Evolutionary conservation across 768 basidiomycete genomes (phyloP).

Genomic region (Pulveroboletus sp.): DNA sequence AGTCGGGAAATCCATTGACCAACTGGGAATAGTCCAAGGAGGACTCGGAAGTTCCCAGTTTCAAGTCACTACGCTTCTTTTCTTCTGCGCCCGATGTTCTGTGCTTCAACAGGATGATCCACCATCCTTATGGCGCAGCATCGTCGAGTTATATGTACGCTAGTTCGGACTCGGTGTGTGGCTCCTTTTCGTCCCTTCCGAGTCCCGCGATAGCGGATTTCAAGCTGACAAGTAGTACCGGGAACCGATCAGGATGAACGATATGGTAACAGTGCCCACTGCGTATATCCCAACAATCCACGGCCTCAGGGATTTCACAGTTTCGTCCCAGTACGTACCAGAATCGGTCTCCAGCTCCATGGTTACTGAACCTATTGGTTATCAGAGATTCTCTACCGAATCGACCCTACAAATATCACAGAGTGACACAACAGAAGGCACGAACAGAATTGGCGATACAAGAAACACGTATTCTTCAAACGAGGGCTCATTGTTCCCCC

Average conservation of each 20-base stretch:
- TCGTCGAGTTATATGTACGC: conserved; percentile 27
- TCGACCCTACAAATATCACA: conserved; percentile 14
- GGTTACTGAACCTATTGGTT: neutral
- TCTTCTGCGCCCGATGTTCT: conserved; percentile 17
- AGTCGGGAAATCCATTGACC: conserved; percentile 3
- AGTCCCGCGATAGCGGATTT: neutral
- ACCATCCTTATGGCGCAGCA: conserved; percentile 27
- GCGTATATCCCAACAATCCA: neutral
- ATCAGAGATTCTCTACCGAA: conserved; percentile 28
- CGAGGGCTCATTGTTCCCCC: conserved; percentile 8
- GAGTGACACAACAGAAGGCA: conserved; percentile 4
- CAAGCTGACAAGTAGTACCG: neutral
- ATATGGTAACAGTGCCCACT: neutral
- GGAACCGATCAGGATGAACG: conserved; percentile 11
- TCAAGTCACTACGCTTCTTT: neutral
- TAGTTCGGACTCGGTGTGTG: conserved; percentile 16
- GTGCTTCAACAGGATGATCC: conserved; percentile 25
- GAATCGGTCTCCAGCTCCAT: neutral
- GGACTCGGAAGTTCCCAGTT: conserved; percentile 1
- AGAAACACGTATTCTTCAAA: conserved; percentile 1
- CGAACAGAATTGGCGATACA: neutral
- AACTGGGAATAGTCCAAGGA: neutral
- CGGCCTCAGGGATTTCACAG: conserved; percentile 23
- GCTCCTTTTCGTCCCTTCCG: neutral
- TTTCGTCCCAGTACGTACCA: conserved; percentile 24